Evolutionary conservation across 345 rosid species (phyloP).

Genomic region (Ricinus communis): DNA sequence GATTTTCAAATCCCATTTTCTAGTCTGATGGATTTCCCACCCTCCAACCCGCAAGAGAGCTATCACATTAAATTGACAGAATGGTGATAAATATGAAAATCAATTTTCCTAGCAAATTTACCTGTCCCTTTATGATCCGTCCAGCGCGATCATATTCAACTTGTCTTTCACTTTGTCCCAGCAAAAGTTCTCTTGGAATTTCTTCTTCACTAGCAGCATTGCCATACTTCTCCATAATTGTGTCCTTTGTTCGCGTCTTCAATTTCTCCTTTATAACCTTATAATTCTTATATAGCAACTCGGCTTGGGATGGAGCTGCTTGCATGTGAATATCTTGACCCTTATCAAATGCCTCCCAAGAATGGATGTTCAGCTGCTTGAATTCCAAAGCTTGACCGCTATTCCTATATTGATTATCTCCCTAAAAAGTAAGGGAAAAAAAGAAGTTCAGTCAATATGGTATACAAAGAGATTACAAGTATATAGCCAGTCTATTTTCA

Average conservation of each 20-base stretch:
- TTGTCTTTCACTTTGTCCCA: conserved; percentile 68
- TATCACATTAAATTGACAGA: background rate
- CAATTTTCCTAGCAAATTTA: conserved; percentile 12
- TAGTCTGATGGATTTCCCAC: background rate
- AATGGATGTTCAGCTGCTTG: conserved; percentile 58
- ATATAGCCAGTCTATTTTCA: background rate
- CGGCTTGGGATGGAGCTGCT: conserved; percentile 81
- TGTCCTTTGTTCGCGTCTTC: conserved; percentile 49
- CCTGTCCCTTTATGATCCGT: conserved; percentile 64
- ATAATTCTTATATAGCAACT: conserved; percentile 45
- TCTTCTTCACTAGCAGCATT: conserved; percentile 66
- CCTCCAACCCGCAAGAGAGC: background rate
- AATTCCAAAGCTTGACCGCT: conserved; percentile 79
- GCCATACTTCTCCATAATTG: conserved; percentile 61
- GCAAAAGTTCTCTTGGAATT: conserved; percentile 58
- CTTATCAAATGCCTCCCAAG: conserved; percentile 70
- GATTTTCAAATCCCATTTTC: background rate
- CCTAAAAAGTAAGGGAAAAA: conserved; percentile 31
- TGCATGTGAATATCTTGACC: conserved; percentile 78
- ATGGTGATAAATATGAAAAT: background rate
- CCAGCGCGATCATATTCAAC: conserved; percentile 75
- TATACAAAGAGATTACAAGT: background rate
- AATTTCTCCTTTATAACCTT: conserved; percentile 53
- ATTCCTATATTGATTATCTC: conserved; percentile 66
- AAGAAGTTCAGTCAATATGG: background rate